Percentiles rank a stretch among this genome's conserved stretches.
These are phyloP conservation scores for Chrysoporthe puriensis DNA, from an alignment of 2,329 filamentous ascomycete species.

Conservation along the genomic window DNA sequence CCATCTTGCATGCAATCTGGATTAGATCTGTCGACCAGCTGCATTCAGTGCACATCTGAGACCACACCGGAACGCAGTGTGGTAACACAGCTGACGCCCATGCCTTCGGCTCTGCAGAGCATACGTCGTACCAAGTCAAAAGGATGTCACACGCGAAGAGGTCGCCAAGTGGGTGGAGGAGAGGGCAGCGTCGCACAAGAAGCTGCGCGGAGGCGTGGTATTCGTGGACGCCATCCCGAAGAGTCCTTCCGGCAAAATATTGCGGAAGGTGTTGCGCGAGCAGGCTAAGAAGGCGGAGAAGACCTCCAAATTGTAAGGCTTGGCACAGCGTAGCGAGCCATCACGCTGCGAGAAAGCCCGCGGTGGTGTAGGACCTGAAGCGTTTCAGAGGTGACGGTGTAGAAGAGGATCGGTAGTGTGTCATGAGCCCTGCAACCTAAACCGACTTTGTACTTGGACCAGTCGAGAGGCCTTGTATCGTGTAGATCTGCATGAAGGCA, in stretches of 20 bases:
- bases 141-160: slow-evolving; percentile 29
- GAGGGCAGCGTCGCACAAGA: slow-evolving; percentile 35
- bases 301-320: slow-evolving; percentile 31
- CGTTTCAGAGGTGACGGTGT: background rate
- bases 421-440: background rate
- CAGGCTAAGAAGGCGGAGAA: slow-evolving; percentile 41
- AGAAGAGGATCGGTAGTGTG: background rate
- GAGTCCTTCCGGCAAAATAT: slow-evolving; percentile 66
- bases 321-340: background rate
- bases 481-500: background rate
- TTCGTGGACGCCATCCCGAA: slow-evolving; percentile 64
- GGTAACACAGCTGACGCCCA: slow-evolving; percentile 14
- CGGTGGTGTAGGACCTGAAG: background rate
- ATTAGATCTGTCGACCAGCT: slow-evolving; percentile 1
- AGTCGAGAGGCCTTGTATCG: background rate
- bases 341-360: background rate
- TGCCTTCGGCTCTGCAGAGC: slow-evolving; percentile 22
- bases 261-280: slow-evolving; percentile 60
- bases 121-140: slow-evolving; percentile 33
- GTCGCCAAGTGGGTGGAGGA: slow-evolving; percentile 34
- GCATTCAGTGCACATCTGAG: background rate
- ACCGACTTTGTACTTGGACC: background rate
- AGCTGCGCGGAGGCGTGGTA: slow-evolving; percentile 43
- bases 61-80: background rate
- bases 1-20: background rate